A percentile compares a stretch with the other conserved stretches of the same genome.
phyloP scores from a whole-genome alignment of 371 early-diverging fungal species.

The Apophysomyces ossiformis region DNA sequence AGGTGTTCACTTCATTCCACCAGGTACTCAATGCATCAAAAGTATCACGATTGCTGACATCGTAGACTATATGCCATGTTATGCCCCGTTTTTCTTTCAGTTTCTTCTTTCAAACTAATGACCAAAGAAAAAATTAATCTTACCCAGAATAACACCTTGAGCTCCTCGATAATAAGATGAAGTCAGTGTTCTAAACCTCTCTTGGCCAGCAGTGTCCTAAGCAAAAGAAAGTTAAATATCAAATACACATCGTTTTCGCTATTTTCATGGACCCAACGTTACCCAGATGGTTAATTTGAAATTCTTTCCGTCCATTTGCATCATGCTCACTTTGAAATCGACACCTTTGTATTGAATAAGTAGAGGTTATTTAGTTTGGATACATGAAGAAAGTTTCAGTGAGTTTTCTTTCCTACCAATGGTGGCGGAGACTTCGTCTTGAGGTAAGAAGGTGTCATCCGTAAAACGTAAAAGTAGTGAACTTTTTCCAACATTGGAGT shows the following conservation, averaged over 20 bases:
- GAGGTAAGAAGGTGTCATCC: slow-evolving; percentile 96
- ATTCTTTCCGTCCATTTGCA: slow-evolving; percentile 86
- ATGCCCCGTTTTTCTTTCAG: slow-evolving; percentile 70
- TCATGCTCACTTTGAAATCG: slow-evolving; percentile 99
- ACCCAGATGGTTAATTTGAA: slow-evolving; percentile 99
- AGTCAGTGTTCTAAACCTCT: slow-evolving; percentile 99
- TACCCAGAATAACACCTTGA: slow-evolving; percentile 97
- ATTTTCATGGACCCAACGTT: slow-evolving; percentile 20
- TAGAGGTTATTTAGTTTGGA: neutral
- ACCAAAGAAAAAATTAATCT: slow-evolving; percentile 30
- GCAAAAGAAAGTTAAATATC: neutral
- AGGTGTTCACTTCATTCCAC: slow-evolving; percentile 95
- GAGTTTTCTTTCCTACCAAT: slow-evolving; percentile 68
- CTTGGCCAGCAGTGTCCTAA: slow-evolving; percentile 99
- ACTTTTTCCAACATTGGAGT: slow-evolving; percentile 99
- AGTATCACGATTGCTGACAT: slow-evolving; percentile 91
- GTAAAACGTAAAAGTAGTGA: slow-evolving; percentile 95
- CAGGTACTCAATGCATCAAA: slow-evolving; percentile 93
- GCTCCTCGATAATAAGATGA: slow-evolving; percentile 99
- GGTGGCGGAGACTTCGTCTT: slow-evolving; percentile 93
- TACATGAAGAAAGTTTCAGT: neutral
- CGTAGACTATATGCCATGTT: slow-evolving; percentile 75
- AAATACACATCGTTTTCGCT: neutral
- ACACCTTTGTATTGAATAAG: slow-evolving; percentile 71
- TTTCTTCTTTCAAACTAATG: slow-evolving; percentile 87